These are phyloP conservation scores for Solanum habrochaites DNA, from an alignment of 257 asterid genomes.

Conservation along the genomic window DNA sequence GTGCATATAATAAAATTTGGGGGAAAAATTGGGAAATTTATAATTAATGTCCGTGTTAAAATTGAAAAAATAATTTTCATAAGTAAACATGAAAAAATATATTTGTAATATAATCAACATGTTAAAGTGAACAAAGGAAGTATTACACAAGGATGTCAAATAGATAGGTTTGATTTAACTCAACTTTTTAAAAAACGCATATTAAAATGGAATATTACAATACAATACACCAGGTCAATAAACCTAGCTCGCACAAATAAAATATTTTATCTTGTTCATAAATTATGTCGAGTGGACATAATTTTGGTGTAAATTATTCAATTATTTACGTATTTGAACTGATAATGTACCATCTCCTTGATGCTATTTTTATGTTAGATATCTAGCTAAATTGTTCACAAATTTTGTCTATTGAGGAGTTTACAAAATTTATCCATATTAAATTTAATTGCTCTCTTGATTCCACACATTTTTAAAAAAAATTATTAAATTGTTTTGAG, in stretches of 20 bases:
- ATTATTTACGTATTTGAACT: not conserved
- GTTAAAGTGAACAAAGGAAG: no score
- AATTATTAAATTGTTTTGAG: no score
- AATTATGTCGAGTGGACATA: not conserved
- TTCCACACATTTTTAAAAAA: no score
- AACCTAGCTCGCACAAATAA: not conserved
- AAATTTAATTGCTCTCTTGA: not conserved
- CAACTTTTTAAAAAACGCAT: fast-evolving
- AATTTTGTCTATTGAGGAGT: not conserved
- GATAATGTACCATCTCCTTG: not conserved
- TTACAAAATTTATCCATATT: not conserved
- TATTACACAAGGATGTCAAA: no score
- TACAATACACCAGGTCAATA: fast-evolving
- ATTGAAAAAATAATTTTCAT: not conserved
- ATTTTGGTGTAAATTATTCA: not conserved
- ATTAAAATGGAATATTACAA: no score
- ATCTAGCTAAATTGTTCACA: not conserved
- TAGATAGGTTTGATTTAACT: fast-evolving
- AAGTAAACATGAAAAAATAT: no score
- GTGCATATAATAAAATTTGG: not conserved
- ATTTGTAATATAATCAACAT: not conserved
- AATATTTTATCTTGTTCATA: not conserved
- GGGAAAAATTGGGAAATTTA: no score
- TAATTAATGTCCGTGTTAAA: not conserved
- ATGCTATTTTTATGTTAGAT: not conserved